Evolutionary conservation across 2,329 filamentous ascomycete species (phyloP), one percentile per base, ranked within the genome.

Genomic region (Elsinoe fawcettii): DNA sequence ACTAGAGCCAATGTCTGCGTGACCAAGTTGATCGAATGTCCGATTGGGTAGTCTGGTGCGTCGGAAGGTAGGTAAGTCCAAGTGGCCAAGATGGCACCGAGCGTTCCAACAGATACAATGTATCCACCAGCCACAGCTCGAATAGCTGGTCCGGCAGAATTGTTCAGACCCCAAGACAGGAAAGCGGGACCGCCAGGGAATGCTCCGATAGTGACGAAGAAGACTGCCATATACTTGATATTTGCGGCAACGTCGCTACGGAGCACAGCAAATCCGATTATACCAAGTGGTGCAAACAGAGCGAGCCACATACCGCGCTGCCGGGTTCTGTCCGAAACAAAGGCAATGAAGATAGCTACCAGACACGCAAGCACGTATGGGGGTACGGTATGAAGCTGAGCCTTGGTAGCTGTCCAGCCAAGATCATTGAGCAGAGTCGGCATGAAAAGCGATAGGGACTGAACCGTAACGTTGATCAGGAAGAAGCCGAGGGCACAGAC

Each of bases 121-220:
- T 79, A 83, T 2, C 73, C 80, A 20, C 77, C 74, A 0, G 79
- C 75, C 0, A 83, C 77, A 3, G 81, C 80, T 22, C 80, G 75
- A 1, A 83, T 71, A 8, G 79, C 75, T 0, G 80, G 80, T 0
- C 80, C 80, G 0, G 77, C 75, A 0, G 80, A 53, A 12, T 53
- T 83, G 65, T 83, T 83, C 57, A 82, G 72, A 0, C 75, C 79
- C 81, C 80, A 83, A 5, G 75, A 75, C 43, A 84, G 64, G 69
- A 82, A 82, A 0, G 78, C 79, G 0, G 80, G 80, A 0, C 80
- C 80, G 32, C 79, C 79, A 0, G 80, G 79, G 66, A 82, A 83
- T 0, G 77, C 79, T 22, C 80, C 80, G 0, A 63, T 37, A 5
- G 64, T 63, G 36, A 64, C 66, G 59, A 73, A 66, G 64, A 70